Evolutionary conservation across 2,329 filamentous ascomycete species (phyloP).

Genomic region (Ustulina deusta): DNA sequence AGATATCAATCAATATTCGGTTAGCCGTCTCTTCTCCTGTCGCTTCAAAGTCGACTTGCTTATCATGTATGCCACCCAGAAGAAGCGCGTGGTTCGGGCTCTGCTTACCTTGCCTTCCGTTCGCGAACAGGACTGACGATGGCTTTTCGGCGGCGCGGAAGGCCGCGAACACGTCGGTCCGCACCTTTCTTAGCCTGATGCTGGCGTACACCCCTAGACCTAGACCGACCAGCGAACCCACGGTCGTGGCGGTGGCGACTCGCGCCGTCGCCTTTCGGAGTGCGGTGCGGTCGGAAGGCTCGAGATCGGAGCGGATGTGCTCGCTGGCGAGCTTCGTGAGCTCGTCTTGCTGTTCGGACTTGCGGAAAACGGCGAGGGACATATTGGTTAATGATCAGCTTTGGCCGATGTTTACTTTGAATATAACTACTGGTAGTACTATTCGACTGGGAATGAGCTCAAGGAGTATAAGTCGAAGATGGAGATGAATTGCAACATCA

Average conservation of each 20-base stretch:
- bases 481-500: background rate
- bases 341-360: slow-evolving; percentile 57
- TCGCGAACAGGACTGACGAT: slow-evolving; percentile 70
- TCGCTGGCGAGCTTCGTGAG: slow-evolving; percentile 67
- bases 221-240: slow-evolving; percentile 71
- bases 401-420: background rate
- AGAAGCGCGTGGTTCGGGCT: background rate
- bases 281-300: slow-evolving; percentile 68
- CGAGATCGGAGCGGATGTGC: slow-evolving; percentile 67
- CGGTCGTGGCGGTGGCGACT: slow-evolving; percentile 64
- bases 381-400: slow-evolving; percentile 35
- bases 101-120: slow-evolving; percentile 66
- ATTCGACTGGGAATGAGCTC: background rate
- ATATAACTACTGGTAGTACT: background rate
- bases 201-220: slow-evolving; percentile 70
- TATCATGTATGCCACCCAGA: background rate
- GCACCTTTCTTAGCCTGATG: slow-evolving; percentile 65
- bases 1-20: background rate
- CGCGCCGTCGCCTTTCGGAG: slow-evolving; percentile 67
- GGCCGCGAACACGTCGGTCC: slow-evolving; percentile 70
- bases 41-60: background rate
- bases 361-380: slow-evolving; percentile 53
- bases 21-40: slow-evolving; percentile 7
- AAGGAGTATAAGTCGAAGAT: background rate
- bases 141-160: slow-evolving; percentile 72